Conservation (phyloP, 148 eudicot genomes). For the Cornus controversa region DNA sequence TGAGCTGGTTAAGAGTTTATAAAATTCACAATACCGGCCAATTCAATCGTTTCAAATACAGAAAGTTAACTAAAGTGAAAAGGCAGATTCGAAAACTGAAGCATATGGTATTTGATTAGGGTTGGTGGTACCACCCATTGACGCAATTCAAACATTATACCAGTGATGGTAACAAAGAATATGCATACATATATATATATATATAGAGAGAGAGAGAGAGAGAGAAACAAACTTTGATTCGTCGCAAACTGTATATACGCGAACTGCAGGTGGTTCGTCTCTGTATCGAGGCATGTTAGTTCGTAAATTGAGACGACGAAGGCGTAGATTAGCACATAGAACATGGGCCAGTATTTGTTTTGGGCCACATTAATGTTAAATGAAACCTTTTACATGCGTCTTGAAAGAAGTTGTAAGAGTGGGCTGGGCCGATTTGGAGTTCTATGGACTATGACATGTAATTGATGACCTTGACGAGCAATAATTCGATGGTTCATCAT, state of each 20-base stretch:
- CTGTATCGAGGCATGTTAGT: constrained; percentile 49
- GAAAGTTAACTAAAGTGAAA: no score
- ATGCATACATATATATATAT: neutral
- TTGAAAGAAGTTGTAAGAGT: no score
- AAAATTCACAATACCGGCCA: neutral
- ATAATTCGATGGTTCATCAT: neutral
- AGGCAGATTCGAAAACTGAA: no score
- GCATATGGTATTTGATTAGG: neutral
- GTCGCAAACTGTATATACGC: constrained; percentile 89
- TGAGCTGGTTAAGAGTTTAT: neutral
- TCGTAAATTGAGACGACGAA: neutral
- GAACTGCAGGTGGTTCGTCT: constrained; percentile 73
- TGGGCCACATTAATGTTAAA: no score
- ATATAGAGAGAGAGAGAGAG: constrained; percentile 1
- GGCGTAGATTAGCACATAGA: neutral
- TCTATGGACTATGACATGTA: no score
- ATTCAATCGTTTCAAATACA: neutral
- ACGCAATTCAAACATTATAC: neutral
- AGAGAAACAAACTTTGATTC: constrained; percentile 73
- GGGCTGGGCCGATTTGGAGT: no score
- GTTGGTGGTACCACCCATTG: neutral
- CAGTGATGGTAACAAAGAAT: neutral
- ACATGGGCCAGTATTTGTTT: neutral
- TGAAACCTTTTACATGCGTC: no score
- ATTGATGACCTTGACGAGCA: no score